Percentiles rank a stretch among this genome's conserved stretches.
These are phyloP conservation scores for Aspergillus heteromorphus DNA, from an alignment of 495 filamentous ascomycete genomes.

Conservation along the genomic window DNA sequence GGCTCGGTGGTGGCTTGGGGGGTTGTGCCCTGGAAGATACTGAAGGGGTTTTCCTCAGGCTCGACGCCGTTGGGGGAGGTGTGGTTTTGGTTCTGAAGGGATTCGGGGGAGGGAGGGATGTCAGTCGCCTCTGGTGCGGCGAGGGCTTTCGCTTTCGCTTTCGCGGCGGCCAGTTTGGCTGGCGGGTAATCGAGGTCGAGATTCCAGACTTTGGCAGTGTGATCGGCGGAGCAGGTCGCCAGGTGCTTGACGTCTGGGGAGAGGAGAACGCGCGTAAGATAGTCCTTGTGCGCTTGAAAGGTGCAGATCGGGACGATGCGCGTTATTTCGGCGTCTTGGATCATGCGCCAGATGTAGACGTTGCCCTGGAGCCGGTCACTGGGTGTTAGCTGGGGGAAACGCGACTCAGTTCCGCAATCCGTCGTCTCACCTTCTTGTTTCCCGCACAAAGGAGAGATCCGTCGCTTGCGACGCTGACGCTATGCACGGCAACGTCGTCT, in stretches of 20 bases:
- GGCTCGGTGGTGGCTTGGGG: slow-evolving; percentile 16
- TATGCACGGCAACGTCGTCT: slow-evolving; percentile 86
- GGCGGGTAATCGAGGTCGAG: slow-evolving; percentile 56
- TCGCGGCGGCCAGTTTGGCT: slow-evolving; percentile 36
- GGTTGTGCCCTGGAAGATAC: slow-evolving; percentile 15
- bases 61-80: slow-evolving; percentile 8
- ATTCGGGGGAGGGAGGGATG: slow-evolving; percentile 11
- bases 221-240: slow-evolving; percentile 94
- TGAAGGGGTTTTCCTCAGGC: slow-evolving; percentile 20
- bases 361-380: slow-evolving; percentile 59
- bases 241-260: slow-evolving; percentile 97
- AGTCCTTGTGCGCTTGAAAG: slow-evolving; percentile 88
- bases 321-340: slow-evolving; percentile 76
- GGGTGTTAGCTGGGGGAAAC: not conserved
- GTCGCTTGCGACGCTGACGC: slow-evolving; percentile 93
- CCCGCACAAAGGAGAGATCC: slow-evolving; percentile 92
- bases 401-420: not conserved
- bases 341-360: slow-evolving; percentile 92
- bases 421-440: slow-evolving; percentile 80
- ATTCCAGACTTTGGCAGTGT: slow-evolving; percentile 97
- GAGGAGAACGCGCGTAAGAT: slow-evolving; percentile 91
- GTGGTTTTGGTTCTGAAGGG: slow-evolving; percentile 15
- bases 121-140: slow-evolving; percentile 14
- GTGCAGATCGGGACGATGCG: slow-evolving; percentile 85
- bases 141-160: slow-evolving; percentile 19